A percentile compares a stretch with the other conserved stretches of the same genome.
Conservation (phyloP, 2,329 filamentous ascomycete species). For the Pseudocercospora macadamiae region DNA sequence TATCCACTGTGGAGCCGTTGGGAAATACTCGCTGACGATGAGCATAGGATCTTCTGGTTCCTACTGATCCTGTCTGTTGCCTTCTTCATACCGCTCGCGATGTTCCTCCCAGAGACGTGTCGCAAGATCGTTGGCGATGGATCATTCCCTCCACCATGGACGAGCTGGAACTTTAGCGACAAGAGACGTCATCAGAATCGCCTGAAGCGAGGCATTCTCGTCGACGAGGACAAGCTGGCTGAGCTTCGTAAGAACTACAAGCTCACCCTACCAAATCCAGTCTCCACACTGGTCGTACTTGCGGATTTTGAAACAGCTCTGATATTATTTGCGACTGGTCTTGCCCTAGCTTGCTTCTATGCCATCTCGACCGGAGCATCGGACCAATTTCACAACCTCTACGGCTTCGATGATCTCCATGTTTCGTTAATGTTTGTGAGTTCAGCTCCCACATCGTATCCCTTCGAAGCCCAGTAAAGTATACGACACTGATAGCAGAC, state of each 20-base stretch:
- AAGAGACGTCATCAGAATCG: conserved; percentile 25
- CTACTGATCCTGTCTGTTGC: conserved; percentile 56
- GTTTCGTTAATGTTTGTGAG: conserved; percentile 41
- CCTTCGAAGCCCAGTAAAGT: not conserved
- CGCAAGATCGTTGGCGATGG: conserved; percentile 63
- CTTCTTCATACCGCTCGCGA: conserved; percentile 58
- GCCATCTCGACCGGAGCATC: conserved; percentile 46
- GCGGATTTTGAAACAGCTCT: conserved; percentile 41
- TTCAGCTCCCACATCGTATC: not conserved
- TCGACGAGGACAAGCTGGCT: conserved; percentile 29
- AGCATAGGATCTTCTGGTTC: conserved; percentile 30
- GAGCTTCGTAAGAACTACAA: conserved; percentile 30
- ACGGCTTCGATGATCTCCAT: conserved; percentile 45
- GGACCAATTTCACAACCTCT: conserved; percentile 40
- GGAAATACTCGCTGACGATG: not conserved
- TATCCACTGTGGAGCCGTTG: conserved; percentile 41
- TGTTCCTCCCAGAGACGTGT: conserved; percentile 59
- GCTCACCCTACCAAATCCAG: conserved; percentile 34
- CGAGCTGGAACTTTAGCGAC: conserved; percentile 62
- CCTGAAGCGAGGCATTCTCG: conserved; percentile 20
- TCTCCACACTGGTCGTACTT: conserved; percentile 33
- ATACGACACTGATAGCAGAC: not conserved
- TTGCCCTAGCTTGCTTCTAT: conserved; percentile 48
- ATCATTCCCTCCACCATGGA: conserved; percentile 59
- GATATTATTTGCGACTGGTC: conserved; percentile 42